These are phyloP conservation scores for Alternaria angustiovoidea DNA, from an alignment of 2,329 filamentous ascomycete genomes.

Conservation along the genomic window DNA sequence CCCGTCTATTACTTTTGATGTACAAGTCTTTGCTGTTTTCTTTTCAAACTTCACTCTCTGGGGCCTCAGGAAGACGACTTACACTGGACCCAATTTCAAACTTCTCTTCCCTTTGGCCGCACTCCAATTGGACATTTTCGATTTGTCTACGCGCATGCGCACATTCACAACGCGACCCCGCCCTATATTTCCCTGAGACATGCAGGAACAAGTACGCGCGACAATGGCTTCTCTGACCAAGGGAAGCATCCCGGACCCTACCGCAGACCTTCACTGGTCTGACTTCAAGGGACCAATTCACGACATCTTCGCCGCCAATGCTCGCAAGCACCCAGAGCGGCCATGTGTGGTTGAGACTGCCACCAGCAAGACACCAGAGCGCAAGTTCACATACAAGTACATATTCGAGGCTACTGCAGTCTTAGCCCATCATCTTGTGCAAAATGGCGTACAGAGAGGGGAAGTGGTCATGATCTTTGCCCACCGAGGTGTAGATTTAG, in stretches of 20 bases:
- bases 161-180: slow-evolving; percentile 20
- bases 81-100: no score
- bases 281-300: slow-evolving; percentile 73
- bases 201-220: slow-evolving; percentile 28
- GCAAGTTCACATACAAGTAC: slow-evolving; percentile 81
- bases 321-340: slow-evolving; percentile 71
- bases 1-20: slow-evolving; percentile 7
- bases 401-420: slow-evolving; percentile 86
- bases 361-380: slow-evolving; percentile 61
- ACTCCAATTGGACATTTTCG: slow-evolving; percentile 7
- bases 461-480: slow-evolving; percentile 96
- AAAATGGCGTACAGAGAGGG: slow-evolving; percentile 75
- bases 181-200: slow-evolving; percentile 18
- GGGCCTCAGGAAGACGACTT: neutral
- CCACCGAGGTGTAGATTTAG: slow-evolving; percentile 79
- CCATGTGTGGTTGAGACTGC: slow-evolving; percentile 73
- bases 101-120: neutral
- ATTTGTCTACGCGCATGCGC: slow-evolving; percentile 11
- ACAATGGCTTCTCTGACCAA: slow-evolving; percentile 39
- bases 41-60: neutral
- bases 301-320: slow-evolving; percentile 73
- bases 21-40: neutral
- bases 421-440: slow-evolving; percentile 79
- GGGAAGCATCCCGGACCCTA: slow-evolving; percentile 67
- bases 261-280: slow-evolving; percentile 72